Base-by-base conservation (phyloP, 1,139 yeast genomes). In the Dujonia santamariae region DNA sequence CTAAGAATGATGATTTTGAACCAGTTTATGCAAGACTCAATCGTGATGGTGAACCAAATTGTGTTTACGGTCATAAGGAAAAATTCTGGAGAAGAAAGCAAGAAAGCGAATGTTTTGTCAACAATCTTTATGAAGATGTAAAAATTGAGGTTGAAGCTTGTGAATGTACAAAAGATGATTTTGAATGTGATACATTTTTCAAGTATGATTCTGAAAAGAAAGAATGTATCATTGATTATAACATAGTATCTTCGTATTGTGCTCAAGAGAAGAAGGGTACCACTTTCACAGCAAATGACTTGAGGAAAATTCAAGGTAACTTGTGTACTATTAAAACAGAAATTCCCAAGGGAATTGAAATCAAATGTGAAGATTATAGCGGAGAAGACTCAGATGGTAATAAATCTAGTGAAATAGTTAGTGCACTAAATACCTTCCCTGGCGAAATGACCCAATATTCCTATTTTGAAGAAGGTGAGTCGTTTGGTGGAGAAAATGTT, bases 31-130 rank as follows among this genome's bases (percentile, higher is more conserved):
- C 85, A 1, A 67, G 87, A 47, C 61, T 67, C 26, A 67, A 70
- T 14, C 22, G 8, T 4, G 61, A 68, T n/a, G 61, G 67, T 4
- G 59, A 67, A 4, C 85, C 85, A 1, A 48, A 67, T 11, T 88
- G 96, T 61, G 63, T 85, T 24, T 73, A 75, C 64, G 97, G 97
- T 7, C 85, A 78, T 39, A 75, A 67, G 45, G 88, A 84, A 47
- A 73, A 66, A 38, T 82, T 79, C 51, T 61, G 51, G 39, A 72
- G 96, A 55, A 78, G 95, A 60, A 85, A 85, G 49, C 69, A 67
- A 25, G 76, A 71, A 37, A 75, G 92, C 0, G 52, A 78, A 41
- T 88, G 97, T 63, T 76, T 80, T 50, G 80, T 84, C 16, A 76
- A 76, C 35, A 72, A 72, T 34, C 56, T 73, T 4, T 82, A 71